phyloP scores from a whole-genome alignment of 2,329 filamentous ascomycete species.

The Sphaerulina populicola region DNA sequence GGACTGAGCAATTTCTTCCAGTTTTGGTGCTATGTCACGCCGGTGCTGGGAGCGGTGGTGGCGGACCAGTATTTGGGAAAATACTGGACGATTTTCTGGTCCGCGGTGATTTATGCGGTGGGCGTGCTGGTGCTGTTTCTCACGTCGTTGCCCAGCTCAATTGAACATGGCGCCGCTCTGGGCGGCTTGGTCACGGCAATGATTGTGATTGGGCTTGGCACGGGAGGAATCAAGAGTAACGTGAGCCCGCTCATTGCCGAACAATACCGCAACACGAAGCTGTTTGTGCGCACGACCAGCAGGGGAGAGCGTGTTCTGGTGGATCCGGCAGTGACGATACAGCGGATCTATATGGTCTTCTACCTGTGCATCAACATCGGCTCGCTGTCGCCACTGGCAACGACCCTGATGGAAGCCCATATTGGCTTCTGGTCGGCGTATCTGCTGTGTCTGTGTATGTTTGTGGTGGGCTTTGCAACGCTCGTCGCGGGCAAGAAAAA shows the following conservation, averaged over 20 bases:
- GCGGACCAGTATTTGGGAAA: conserved; percentile 49
- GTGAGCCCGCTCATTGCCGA: conserved; percentile 47
- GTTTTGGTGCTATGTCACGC: conserved; percentile 31
- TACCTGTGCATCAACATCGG: conserved; percentile 58
- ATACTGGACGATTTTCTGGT: conserved; percentile 61
- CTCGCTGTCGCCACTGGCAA: conserved; percentile 44
- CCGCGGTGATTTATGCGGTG: conserved; percentile 53
- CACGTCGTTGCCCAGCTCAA: conserved; percentile 55
- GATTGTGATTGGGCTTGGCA: conserved; percentile 61
- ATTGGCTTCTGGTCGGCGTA: conserved; percentile 59
- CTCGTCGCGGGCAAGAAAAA: conserved; percentile 35
- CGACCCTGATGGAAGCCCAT: conserved; percentile 55
- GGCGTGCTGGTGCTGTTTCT: conserved; percentile 59
- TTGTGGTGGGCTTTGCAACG: conserved; percentile 51
- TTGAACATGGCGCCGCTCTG: conserved; percentile 51
- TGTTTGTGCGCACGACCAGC: conserved; percentile 34
- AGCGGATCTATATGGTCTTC: conserved; percentile 21
- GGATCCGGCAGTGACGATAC: conserved; percentile 39
- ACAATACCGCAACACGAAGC: conserved; percentile 34
- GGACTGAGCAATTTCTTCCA: conserved; percentile 39
- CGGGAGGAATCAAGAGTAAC: conserved; percentile 73
- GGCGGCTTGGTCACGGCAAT: conserved; percentile 55
- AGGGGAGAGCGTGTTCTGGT: conserved; percentile 40
- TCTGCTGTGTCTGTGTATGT: conserved; percentile 53
- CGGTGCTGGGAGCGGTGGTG: conserved; percentile 20